Base-by-base conservation (phyloP, 306 rosid species). In the Rubus idaeus region DNA sequence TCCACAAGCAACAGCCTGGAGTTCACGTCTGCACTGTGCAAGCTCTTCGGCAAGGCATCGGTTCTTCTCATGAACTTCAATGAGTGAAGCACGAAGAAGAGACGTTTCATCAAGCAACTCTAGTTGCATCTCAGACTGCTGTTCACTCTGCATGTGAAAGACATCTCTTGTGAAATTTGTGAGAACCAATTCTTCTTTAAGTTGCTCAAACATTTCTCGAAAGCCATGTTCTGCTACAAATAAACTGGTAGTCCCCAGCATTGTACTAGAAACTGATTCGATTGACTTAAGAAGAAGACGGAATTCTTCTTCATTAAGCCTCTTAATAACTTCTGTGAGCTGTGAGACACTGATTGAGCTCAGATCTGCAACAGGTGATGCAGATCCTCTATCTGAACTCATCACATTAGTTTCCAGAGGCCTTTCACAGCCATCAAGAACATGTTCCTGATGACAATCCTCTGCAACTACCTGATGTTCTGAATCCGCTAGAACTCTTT, bases 131-230 rank as follows among this genome's bases (percentile, higher is more conserved):
- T 86, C 91, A 66, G 82, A 83, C 40, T 92, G 93, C 61, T 90
- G 92, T 79, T 85, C 78, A 64, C 87, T 85, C 79, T 92, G 97
- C 84, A 84, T 70, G 79, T 74, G 79, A 78, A 81, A 83, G 75
- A 91, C 74, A 84, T 91, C 90, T 78, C 91, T 85, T 72, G 81
- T 79, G 77, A 82, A 82, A 83, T 78, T 77, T 76, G 92, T 73
- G 57, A 95, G 87, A 76, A 87, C 77, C 60, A 95, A 70, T 81
- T 95, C 94, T 86, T 94, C 98, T 84, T 86, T 89, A 55, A 95
- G 86, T 69, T 81, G 87, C 87, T 88, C 89, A 60, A 89, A 84
- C 41, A 81, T 80, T 77, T 88, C 81, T 50, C 62, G 57, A 87
- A 80, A 68, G 66, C 77, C 82, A 75, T 55, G 7, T 63, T 84